Conservation (phyloP, 2,329 filamentous ascomycete genomes). For the Phoma sp. region DNA sequence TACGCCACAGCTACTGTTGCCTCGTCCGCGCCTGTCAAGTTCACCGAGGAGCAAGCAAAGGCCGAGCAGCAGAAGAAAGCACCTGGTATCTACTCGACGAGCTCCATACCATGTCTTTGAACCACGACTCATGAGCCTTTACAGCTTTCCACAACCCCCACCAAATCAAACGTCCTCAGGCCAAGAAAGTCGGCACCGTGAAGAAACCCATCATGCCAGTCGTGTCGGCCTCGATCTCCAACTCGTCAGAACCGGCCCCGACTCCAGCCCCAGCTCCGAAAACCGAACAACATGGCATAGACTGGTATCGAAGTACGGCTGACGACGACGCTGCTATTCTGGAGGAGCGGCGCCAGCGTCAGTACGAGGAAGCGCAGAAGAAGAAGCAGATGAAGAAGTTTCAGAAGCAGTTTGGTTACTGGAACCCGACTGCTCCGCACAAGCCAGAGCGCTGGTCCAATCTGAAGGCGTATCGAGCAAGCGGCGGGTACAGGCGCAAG, state of each 20-base stretch:
- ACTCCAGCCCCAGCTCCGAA: conserved; percentile 17
- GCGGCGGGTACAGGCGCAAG: conserved; percentile 32
- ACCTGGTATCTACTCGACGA: conserved; percentile 41
- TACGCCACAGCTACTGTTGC: conserved; percentile 35
- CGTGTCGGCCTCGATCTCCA: conserved; percentile 17
- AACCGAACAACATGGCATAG: conserved; percentile 31
- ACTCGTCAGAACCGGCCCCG: conserved; percentile 21
- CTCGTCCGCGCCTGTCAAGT: conserved; percentile 36
- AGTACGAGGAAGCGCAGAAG: conserved; percentile 70
- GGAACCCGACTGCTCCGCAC: conserved; percentile 51
- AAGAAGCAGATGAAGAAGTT: conserved; percentile 70
- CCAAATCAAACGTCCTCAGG: conserved; percentile 41
- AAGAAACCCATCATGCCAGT: conserved; percentile 37
- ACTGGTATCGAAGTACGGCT: conserved; percentile 74
- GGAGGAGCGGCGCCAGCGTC: conserved; percentile 70
- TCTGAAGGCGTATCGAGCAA: conserved; percentile 34
- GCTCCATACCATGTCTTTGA: conserved; percentile 26
- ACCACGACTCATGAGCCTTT: conserved; percentile 36
- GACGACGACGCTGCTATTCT: conserved; percentile 76
- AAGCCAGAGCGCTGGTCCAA: conserved; percentile 35
- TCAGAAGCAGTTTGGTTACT: conserved; percentile 70
- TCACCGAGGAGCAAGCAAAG: conserved; percentile 40
- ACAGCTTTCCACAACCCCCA: conserved; percentile 44
- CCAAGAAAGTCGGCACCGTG: conserved; percentile 30
- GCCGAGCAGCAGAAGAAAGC: conserved; percentile 40